A percentile compares a stretch with the other conserved stretches of the same genome.
These are phyloP conservation scores for Guyanaporus albipodus DNA, from an alignment of 768 basidiomycete species.

Conservation along the genomic window DNA sequence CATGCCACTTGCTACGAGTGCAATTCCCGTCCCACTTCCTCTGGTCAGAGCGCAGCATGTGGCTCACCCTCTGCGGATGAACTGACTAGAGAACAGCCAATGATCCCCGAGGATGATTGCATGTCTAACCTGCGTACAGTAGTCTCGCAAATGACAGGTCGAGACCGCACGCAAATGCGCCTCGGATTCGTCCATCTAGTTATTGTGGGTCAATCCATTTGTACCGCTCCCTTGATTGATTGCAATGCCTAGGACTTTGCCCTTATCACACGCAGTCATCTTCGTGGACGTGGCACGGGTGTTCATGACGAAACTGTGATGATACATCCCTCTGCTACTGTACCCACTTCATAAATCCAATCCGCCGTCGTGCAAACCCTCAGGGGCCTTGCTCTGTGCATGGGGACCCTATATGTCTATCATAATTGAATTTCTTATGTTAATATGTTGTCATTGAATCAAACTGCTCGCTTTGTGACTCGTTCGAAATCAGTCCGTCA, in stretches of 20 bases:
- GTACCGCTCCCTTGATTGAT: conserved; percentile 1
- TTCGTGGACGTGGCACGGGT: not conserved
- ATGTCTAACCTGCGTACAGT: conserved; percentile 17
- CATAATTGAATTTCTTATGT: conserved; percentile 11
- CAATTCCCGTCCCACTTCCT: conserved; percentile 7
- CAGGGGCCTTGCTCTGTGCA: conserved; percentile 6
- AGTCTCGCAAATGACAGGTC: conserved; percentile 18
- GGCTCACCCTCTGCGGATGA: not conserved
- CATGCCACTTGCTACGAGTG: not conserved
- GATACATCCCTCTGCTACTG: not conserved
- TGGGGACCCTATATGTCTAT: conserved; percentile 1
- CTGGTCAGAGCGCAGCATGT: conserved; percentile 10
- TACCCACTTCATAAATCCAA: not conserved
- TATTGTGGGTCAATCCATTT: conserved; percentile 12
- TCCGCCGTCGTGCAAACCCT: not conserved
- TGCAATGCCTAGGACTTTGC: conserved; percentile 20
- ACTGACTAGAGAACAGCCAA: conserved; percentile 11
- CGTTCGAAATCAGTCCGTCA: too few species aligned
- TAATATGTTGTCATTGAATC: conserved; percentile 1
- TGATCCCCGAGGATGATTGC: conserved; percentile 18
- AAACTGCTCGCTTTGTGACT: too few species aligned
- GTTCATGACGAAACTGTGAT: not conserved
- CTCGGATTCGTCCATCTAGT: conserved; percentile 20
- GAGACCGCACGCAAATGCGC: conserved; percentile 6
- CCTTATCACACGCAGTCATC: conserved; percentile 12